A percentile compares a stretch with the other conserved stretches of the same genome.
These are phyloP conservation scores for Puccinia triticina DNA, from an alignment of 1,284 basidiomycete genomes.

Conservation along the genomic window DNA sequence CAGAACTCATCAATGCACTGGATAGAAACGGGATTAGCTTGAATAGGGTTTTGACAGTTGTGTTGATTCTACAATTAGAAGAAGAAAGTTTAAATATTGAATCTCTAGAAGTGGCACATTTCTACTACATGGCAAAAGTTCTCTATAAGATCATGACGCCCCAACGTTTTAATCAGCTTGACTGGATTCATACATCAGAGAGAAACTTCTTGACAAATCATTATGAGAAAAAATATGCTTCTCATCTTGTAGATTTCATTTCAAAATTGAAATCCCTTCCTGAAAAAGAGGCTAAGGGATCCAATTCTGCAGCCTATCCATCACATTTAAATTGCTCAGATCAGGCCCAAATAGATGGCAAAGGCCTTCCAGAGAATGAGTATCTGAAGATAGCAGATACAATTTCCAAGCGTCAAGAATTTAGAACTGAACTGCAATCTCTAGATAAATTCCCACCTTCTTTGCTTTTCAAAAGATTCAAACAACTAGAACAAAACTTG, in stretches of 20 bases:
- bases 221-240: not conserved
- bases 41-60: slow-evolving; percentile 1
- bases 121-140: not conserved
- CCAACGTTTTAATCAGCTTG: not conserved
- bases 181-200: not conserved
- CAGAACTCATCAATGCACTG: not conserved
- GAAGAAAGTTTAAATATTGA: not conserved
- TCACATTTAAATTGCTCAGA: not conserved
- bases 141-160: not conserved
- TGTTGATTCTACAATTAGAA: slow-evolving; percentile 2
- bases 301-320: too few species aligned
- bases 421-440: not conserved
- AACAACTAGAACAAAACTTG: not conserved
- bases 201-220: not conserved
- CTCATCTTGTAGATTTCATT: not conserved
- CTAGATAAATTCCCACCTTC: not conserved
- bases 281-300: too few species aligned
- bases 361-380: too few species aligned
- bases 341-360: too few species aligned
- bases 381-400: not conserved
- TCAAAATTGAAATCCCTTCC: too few species aligned
- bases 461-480: not conserved
- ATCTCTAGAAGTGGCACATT: too few species aligned
- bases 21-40: not conserved
- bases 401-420: not conserved